Evolutionary conservation across 208 protist genomes (phyloP).

Genomic region (Borovskyia barvae): DNA sequence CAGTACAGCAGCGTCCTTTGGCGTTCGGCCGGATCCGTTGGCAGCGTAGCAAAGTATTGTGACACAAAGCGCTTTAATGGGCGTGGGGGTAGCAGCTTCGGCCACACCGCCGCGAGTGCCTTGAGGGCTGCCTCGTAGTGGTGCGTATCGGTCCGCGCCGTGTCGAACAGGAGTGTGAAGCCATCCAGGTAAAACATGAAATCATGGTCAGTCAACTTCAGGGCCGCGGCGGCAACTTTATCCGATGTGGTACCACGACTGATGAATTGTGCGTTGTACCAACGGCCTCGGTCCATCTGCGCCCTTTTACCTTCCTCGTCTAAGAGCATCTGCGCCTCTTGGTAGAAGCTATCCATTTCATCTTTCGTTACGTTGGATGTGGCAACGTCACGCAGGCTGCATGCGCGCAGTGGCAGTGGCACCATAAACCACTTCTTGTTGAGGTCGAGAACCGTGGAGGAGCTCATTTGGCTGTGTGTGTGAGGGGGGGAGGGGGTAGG

Average conservation of each 20-base stretch:
- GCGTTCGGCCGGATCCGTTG: constrained; percentile 52
- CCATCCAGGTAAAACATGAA: constrained; percentile 92
- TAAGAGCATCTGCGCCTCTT: constrained; percentile 75
- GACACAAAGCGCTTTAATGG: constrained; percentile 86
- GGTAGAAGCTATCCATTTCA: constrained; percentile 79
- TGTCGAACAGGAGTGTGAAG: constrained; percentile 89
- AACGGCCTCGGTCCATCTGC: constrained; percentile 73
- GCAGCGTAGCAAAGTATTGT: constrained; percentile 91
- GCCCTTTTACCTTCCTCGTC: constrained; percentile 56
- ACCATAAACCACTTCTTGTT: constrained; percentile 80
- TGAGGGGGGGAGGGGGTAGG: not conserved
- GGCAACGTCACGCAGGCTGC: constrained; percentile 88
- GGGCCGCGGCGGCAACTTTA: constrained; percentile 84
- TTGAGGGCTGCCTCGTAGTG: constrained; percentile 91
- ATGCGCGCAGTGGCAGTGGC: constrained; percentile 63
- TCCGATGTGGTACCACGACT: constrained; percentile 84
- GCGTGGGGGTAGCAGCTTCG: constrained; percentile 80
- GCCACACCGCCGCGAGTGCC: constrained; percentile 83
- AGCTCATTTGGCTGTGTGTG: constrained; percentile 16
- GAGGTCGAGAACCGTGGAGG: constrained; percentile 59
- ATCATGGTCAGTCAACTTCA: constrained; percentile 89
- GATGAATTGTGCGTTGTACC: constrained; percentile 89
- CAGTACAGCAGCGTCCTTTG: constrained; percentile 84
- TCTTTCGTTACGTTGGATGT: constrained; percentile 69
- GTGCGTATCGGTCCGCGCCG: constrained; percentile 84